phyloP scores from a whole-genome alignment of 352 stramenopile species.

The Globisporangium canariense region DNA sequence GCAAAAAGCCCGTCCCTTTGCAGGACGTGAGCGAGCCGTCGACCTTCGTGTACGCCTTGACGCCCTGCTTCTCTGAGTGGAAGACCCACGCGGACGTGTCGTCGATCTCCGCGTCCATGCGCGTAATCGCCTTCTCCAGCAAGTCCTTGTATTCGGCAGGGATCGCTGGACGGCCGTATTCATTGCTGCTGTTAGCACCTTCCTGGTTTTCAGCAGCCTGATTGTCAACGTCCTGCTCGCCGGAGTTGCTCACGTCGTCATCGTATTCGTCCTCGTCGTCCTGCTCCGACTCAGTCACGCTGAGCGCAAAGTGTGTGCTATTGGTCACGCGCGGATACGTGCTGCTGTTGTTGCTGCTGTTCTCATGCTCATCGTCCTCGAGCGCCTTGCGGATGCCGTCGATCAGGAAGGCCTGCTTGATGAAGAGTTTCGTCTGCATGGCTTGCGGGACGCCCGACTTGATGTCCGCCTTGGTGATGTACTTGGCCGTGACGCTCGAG shows the following conservation, averaged over 20 bases:
- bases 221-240: conserved; percentile 33
- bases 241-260: conserved; percentile 1
- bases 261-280: conserved; percentile 34
- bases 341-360: conserved; percentile 9
- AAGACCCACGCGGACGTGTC: conserved; percentile 57
- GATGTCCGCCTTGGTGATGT: conserved; percentile 68
- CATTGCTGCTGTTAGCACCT: neutral
- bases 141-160: conserved; percentile 51
- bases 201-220: conserved; percentile 3
- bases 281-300: conserved; percentile 32
- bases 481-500: conserved; percentile 45
- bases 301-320: conserved; percentile 42
- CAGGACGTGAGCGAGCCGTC: conserved; percentile 62
- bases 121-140: conserved; percentile 51
- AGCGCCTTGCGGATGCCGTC: conserved; percentile 51
- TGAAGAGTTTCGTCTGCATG: conserved; percentile 67
- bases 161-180: conserved; percentile 42
- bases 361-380: conserved; percentile 39
- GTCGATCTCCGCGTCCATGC: conserved; percentile 59
- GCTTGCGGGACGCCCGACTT: conserved; percentile 49
- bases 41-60: conserved; percentile 65
- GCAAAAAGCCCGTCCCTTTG: conserved; percentile 50
- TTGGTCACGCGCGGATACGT: conserved; percentile 42
- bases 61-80: conserved; percentile 63
- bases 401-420: conserved; percentile 69